These are phyloP conservation scores for Helotiales sp. DNA, from an alignment of 2,329 filamentous ascomycete species.

Conservation along the genomic window DNA sequence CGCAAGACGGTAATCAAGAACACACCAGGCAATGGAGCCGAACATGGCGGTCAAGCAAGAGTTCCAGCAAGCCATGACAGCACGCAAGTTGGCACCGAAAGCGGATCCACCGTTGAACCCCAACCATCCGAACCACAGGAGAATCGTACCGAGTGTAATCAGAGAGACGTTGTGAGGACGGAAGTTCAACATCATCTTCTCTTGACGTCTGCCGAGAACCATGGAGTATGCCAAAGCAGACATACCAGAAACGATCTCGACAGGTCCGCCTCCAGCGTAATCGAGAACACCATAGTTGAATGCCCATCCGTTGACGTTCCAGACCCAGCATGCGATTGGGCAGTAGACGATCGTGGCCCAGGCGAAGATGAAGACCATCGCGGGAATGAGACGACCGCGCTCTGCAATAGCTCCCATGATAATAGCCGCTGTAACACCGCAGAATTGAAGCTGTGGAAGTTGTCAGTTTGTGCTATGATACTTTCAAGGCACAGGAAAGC, in stretches of 20 bases:
- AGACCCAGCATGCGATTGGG: conserved; percentile 94
- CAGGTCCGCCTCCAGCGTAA: conserved; percentile 94
- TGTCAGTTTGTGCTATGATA: neutral
- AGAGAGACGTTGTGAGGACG: conserved; percentile 98
- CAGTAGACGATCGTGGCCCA: conserved; percentile 99
- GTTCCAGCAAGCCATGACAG: conserved; percentile 98
- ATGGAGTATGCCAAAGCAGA: conserved; percentile 94
- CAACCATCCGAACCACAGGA: conserved; percentile 99
- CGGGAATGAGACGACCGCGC: conserved; percentile 87
- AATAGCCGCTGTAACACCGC: conserved; percentile 88
- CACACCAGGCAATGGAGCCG: conserved; percentile 88
- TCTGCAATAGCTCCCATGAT: conserved; percentile 92
- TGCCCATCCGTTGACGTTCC: conserved; percentile 94
- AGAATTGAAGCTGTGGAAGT: conserved; percentile 85
- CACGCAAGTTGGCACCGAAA: conserved; percentile 92
- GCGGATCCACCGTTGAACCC: conserved; percentile 98
- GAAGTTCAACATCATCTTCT: conserved; percentile 99
- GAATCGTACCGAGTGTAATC: conserved; percentile 91
- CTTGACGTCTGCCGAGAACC: conserved; percentile 93
- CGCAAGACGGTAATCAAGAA: conserved; percentile 87
- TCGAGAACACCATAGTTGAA: conserved; percentile 91
- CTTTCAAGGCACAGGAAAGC: neutral
- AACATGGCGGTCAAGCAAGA: conserved; percentile 82
- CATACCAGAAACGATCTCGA: conserved; percentile 94
- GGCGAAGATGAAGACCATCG: conserved; percentile 93